Conservation (phyloP, 2,329 filamentous ascomycete genomes). For the Pseudogymnoascus sp. region DNA sequence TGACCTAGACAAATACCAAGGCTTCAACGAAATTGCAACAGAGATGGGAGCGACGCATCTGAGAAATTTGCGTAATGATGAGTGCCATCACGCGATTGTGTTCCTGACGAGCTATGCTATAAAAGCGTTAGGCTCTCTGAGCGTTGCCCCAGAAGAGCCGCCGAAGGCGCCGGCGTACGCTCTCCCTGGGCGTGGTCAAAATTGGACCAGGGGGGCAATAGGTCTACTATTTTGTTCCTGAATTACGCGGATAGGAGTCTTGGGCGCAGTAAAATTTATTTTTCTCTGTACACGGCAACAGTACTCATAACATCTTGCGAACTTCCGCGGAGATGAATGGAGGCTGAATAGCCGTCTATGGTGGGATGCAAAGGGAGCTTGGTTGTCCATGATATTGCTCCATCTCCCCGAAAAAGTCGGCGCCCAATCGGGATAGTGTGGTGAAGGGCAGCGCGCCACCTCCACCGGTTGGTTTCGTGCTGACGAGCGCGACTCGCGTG, state of each 20-base stretch:
- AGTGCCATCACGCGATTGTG: background rate
- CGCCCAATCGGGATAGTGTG: background rate
- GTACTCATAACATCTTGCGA: background rate
- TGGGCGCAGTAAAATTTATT: background rate
- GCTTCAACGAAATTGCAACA: background rate
- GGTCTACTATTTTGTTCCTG: background rate
- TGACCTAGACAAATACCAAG: background rate
- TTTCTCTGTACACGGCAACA: background rate
- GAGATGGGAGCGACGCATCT: background rate
- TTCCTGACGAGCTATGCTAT: background rate
- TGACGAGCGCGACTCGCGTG: background rate
- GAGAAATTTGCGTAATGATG: background rate
- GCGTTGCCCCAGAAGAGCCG: background rate
- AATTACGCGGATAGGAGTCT: background rate
- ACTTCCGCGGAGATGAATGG: background rate
- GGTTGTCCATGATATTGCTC: background rate
- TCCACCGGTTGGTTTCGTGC: background rate
- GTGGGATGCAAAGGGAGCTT: background rate
- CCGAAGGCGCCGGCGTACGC: background rate
- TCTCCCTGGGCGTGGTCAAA: background rate
- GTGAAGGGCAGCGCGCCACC: background rate
- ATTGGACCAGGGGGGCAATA: background rate
- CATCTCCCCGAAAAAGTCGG: background rate
- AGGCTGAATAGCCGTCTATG: background rate
- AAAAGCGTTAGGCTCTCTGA: background rate